phyloP scores from a whole-genome alignment of 1,284 basidiomycete species.

The Austropuccinia psidii region DNA sequence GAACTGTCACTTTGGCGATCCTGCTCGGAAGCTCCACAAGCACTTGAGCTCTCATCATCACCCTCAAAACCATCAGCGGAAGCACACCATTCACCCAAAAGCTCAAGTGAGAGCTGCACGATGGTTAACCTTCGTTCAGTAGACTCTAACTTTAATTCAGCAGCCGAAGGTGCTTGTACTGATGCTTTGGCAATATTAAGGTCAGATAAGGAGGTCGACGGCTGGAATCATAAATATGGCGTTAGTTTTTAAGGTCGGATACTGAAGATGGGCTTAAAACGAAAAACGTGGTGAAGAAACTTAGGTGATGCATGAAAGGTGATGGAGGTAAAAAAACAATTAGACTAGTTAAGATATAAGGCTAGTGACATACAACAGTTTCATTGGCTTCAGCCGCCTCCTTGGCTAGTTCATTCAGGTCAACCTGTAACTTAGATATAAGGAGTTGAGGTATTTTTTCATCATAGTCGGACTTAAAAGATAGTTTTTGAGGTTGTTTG shows the following conservation, averaged over 20 bases:
- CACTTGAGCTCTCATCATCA: not conserved
- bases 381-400: constrained; percentile 15
- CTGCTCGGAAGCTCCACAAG: not conserved
- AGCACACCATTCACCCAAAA: constrained; percentile 33
- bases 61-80: constrained; percentile 19
- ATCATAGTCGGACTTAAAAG: constrained; percentile 17
- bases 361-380: constrained; percentile 1
- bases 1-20: not conserved
- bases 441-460: constrained; percentile 11
- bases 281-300: too few relatives aligned
- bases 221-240: not conserved
- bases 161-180: constrained; percentile 16
- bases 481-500: not conserved
- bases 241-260: too few relatives aligned
- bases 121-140: constrained; percentile 13
- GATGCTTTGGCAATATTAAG: constrained; percentile 29
- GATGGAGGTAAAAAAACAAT: not conserved
- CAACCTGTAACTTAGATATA: not conserved
- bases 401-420: not conserved
- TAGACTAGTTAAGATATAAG: not conserved
- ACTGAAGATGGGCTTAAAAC: too few relatives aligned
- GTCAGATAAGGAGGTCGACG: constrained; percentile 8
- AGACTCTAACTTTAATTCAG: constrained; percentile 21
- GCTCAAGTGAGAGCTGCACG: constrained; percentile 26
- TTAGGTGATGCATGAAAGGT: not conserved